phyloP scores from a whole-genome alignment of 2,329 filamentous ascomycete genomes.

The Aspergillus candidus region DNA sequence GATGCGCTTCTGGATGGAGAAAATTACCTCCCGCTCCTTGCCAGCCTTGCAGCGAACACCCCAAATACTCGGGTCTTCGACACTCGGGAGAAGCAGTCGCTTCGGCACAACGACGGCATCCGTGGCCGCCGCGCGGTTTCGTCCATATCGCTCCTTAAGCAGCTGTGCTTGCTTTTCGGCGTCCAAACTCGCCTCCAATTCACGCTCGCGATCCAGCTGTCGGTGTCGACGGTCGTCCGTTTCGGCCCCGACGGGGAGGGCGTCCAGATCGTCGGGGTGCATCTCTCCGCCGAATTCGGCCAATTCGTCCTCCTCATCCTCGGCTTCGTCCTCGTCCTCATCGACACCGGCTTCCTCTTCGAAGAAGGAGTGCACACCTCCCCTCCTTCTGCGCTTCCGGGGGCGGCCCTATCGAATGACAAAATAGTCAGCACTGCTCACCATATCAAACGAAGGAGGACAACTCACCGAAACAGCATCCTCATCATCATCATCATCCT shows the following conservation, averaged over 20 bases:
- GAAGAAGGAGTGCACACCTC: conserved; percentile 77
- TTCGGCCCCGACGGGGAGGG: conserved; percentile 65
- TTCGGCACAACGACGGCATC: conserved; percentile 77
- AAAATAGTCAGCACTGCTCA: conserved; percentile 10
- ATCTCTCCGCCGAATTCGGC: conserved; percentile 82
- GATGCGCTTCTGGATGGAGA: conserved; percentile 80
- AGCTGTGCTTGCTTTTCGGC: conserved; percentile 88
- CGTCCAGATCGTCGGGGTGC: conserved; percentile 82
- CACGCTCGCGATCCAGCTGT: conserved; percentile 86
- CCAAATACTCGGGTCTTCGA: conserved; percentile 95
- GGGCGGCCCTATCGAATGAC: conserved; percentile 53
- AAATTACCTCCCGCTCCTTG: conserved; percentile 88
- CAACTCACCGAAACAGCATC: conserved; percentile 46
- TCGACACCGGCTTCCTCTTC: conserved; percentile 98
- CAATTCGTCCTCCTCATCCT: conserved; percentile 83
- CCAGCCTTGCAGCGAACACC: conserved; percentile 87
- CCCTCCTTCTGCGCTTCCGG: conserved; percentile 70
- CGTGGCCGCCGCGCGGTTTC: conserved; percentile 60
- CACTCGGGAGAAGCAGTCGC: conserved; percentile 79
- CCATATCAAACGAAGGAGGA: not conserved
- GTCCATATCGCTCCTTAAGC: conserved; percentile 80
- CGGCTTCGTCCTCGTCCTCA: conserved; percentile 79
- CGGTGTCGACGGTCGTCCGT: conserved; percentile 89
- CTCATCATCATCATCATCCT: conserved; percentile 55
- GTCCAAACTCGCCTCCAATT: conserved; percentile 81